Conservation (phyloP, 371 early-diverging fungal genomes). For the Nosema bombycis region DNA sequence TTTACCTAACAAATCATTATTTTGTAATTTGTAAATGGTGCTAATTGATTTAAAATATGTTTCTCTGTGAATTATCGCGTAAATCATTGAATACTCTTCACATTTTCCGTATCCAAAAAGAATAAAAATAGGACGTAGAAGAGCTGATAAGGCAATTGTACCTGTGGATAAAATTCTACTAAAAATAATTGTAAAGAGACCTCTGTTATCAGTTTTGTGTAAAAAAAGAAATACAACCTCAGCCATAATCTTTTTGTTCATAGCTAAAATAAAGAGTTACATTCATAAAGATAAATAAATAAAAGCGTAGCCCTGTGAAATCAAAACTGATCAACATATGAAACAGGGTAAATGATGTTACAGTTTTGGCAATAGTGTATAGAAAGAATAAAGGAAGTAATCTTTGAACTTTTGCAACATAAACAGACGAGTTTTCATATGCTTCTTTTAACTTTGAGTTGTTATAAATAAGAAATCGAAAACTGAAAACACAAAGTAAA, state of each 20-base stretch:
- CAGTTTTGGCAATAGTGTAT: background rate
- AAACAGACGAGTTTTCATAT: background rate
- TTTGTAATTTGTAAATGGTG: background rate
- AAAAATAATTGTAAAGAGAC: background rate
- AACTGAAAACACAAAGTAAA: background rate
- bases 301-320: background rate
- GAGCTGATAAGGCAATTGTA: background rate
- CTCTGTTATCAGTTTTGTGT: background rate
- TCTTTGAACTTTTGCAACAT: background rate
- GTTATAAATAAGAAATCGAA: background rate
- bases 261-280: conserved; percentile 1
- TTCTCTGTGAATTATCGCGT: background rate
- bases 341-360: background rate
- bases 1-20: background rate
- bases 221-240: conserved; percentile 3
- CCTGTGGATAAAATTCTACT: background rate
- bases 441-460: background rate
- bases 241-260: conserved; percentile 2
- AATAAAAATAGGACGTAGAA: background rate
- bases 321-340: background rate
- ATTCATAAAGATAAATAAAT: conserved; percentile 20
- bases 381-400: background rate
- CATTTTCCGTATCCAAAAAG: background rate
- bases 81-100: conserved; percentile 7
- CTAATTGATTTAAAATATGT: conserved; percentile 13